A percentile compares a stretch with the other conserved stretches of the same genome.
Conservation (phyloP, 2,329 filamentous ascomycete genomes). For the Huntiella moniliformis region DNA sequence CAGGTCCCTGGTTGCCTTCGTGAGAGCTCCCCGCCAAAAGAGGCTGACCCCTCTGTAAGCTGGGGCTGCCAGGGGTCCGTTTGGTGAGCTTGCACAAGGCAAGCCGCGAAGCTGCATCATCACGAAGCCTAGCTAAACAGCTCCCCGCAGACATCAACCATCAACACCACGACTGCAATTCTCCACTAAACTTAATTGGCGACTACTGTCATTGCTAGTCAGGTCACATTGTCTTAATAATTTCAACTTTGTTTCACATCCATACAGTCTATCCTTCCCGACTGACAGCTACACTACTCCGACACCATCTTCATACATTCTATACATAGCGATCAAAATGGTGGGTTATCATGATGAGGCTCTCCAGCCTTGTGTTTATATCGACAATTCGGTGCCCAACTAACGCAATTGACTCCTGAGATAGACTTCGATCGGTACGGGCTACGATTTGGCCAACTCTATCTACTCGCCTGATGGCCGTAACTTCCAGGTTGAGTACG, state of each 20-base stretch:
- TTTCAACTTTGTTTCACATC: too few relatives aligned
- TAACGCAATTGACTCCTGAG: background rate
- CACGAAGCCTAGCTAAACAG: conserved; percentile 3
- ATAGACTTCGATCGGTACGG: conserved; percentile 97
- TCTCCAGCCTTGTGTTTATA: background rate
- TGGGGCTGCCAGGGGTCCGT: background rate
- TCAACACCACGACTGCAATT: background rate
- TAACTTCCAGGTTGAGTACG: conserved; percentile 99
- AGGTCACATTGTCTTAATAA: too few relatives aligned
- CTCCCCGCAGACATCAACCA: background rate
- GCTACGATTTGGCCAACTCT: conserved; percentile 98
- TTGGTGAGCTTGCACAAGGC: conserved; percentile 7
- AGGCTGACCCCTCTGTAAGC: background rate
- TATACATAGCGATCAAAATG: conserved; percentile 2
- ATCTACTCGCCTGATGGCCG: conserved; percentile 98
- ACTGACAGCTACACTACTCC: background rate
- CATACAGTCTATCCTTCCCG: too few relatives aligned
- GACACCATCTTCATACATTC: background rate
- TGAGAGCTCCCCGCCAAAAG: conserved; percentile 1
- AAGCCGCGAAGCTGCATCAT: conserved; percentile 13
- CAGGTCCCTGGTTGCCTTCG: conserved; percentile 10
- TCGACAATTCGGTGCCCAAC: background rate
- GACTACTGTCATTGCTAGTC: background rate
- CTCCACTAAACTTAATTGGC: background rate
- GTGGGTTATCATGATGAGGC: background rate